These are phyloP conservation scores for Cyanidiococcus yangmingshanensis DNA, from an alignment of 23 red algal genomes.

Conservation along the genomic window DNA sequence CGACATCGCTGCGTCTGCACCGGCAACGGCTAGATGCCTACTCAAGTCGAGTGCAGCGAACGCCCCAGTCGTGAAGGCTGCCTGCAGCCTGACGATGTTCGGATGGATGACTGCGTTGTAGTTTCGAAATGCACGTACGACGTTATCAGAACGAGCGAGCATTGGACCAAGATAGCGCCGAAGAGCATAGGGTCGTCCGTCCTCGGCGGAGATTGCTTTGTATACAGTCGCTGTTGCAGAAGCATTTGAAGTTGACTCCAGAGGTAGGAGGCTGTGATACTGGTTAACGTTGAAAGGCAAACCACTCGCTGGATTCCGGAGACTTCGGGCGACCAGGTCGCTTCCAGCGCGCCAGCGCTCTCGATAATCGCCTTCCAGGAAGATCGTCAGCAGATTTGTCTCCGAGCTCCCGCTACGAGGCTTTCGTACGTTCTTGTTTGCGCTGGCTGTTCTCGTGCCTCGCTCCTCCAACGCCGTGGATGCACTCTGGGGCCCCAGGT, in stretches of 20 bases:
- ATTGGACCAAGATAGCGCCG: slow-evolving; percentile 42
- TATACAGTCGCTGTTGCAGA: slow-evolving; percentile 32
- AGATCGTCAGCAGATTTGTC: neutral
- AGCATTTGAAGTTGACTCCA: neutral
- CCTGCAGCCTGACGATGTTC: slow-evolving; percentile 31
- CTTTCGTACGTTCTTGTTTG: too few species aligned
- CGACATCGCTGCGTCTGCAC: slow-evolving; percentile 25
- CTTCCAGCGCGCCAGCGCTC: neutral
- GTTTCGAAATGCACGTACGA: slow-evolving; percentile 45
- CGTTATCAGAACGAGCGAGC: slow-evolving; percentile 37
- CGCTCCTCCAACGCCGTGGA: neutral
- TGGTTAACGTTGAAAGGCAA: slow-evolving; percentile 10
- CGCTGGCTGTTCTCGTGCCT: neutral
- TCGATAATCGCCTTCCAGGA: neutral
- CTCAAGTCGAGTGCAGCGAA: slow-evolving; percentile 32
- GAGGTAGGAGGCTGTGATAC: neutral
- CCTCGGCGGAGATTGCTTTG: slow-evolving; percentile 45
- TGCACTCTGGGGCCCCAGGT: too few species aligned
- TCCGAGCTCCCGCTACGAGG: neutral
- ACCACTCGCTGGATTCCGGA: neutral
- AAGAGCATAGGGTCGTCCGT: slow-evolving; percentile 26
- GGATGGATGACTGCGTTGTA: slow-evolving; percentile 55
- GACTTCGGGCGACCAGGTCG: neutral
- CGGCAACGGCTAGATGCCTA: slow-evolving; percentile 14
- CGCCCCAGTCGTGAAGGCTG: slow-evolving; percentile 46